Base-by-base conservation (phyloP, 1,284 basidiomycete species). In the Trametes hirsuta region DNA sequence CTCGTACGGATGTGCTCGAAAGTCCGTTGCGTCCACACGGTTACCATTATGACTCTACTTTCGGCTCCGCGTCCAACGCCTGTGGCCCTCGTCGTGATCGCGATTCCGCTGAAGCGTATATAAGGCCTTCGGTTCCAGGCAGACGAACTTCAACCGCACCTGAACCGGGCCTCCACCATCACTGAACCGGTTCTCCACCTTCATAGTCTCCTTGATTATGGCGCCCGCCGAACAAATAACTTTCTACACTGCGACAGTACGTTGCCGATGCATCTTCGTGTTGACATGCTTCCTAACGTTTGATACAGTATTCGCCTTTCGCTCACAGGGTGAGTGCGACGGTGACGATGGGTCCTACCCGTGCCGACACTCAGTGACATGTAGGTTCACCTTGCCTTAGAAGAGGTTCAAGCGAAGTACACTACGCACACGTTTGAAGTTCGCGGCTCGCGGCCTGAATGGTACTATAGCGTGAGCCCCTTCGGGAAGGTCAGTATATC, bases 361-460 rank as follows among this genome's bases (percentile, higher is more conserved):
- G 14, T 25, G 37, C 21, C 3, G 21, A 37, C 39, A 3, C 35
- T 12, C 3, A 8, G 8, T 30, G 30, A 30, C 8, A 30, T 35
- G 11, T 42, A 59, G 57, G 57, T 59, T 4, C 44, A 53, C 10
- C 34, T 59, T n/a, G 30, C 50, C 22, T 40, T 59, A 4, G 42
- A 53, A 10, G 66, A 69, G 58, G 68, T 63, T 8, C 56, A 60
- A 12, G 66, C 63, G 1, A 24, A 64, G 34, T 69, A 62, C 44
- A 65, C 63, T 10, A 14, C 47, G 2, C 66, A 61, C 46, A 53
- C 65, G 55, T 56, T 69, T 42, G 59, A 69, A 34, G 42, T 65
- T 22, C 46, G 47, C 63, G 74, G 76, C 68, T 77, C 77, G 67
- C 76, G 77, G 39, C 65, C 62, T 46, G 73, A 71, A 69, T 76